A percentile compares a stretch with the other conserved stretches of the same genome.
Evolutionary conservation across 1,284 basidiomycete species (phyloP).

Genomic region (Ustilago hordei): DNA sequence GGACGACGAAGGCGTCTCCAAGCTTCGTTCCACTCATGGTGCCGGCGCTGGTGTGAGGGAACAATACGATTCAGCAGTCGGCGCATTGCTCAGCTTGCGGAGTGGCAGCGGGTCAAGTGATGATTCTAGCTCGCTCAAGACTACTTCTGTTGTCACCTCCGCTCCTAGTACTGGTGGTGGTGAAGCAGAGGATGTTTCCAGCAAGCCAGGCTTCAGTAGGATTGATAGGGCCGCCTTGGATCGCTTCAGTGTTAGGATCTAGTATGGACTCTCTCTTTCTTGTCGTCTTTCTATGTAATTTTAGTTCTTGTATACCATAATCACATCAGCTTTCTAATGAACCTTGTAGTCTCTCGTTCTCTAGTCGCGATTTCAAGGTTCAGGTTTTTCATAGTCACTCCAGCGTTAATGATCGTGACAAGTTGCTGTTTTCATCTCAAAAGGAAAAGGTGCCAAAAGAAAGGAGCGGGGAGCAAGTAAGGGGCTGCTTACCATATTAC

Average conservation of each 20-base stretch:
- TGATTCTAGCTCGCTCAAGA: constrained; percentile 13
- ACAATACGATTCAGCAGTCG: constrained; percentile 48
- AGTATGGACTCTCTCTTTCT: neutral
- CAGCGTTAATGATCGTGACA: constrained; percentile 17
- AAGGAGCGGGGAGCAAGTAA: neutral
- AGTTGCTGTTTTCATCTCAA: too few species aligned
- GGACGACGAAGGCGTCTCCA: constrained; percentile 43
- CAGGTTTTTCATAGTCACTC: constrained; percentile 3
- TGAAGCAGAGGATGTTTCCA: constrained; percentile 13
- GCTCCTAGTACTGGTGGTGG: constrained; percentile 24
- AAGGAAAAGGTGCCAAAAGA: neutral
- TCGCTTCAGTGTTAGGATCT: constrained; percentile 46
- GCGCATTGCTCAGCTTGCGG: constrained; percentile 48
- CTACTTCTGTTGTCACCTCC: constrained; percentile 18
- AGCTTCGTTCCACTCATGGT: constrained; percentile 41
- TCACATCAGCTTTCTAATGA: neutral
- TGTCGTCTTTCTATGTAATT: neutral
- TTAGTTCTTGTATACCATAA: constrained; percentile 12
- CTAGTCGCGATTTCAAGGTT: constrained; percentile 3
- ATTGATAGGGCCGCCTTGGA: constrained; percentile 48
- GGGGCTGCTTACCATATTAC: neutral
- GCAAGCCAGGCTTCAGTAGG: constrained; percentile 32
- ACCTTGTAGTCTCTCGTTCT: constrained; percentile 5
- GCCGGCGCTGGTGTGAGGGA: constrained; percentile 21
- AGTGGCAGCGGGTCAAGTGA: constrained; percentile 43